A percentile compares a stretch with the other conserved stretches of the same genome.
Evolutionary conservation across 2,329 filamentous ascomycete species (phyloP).

Genomic region (Trichophyton benhamiae): DNA sequence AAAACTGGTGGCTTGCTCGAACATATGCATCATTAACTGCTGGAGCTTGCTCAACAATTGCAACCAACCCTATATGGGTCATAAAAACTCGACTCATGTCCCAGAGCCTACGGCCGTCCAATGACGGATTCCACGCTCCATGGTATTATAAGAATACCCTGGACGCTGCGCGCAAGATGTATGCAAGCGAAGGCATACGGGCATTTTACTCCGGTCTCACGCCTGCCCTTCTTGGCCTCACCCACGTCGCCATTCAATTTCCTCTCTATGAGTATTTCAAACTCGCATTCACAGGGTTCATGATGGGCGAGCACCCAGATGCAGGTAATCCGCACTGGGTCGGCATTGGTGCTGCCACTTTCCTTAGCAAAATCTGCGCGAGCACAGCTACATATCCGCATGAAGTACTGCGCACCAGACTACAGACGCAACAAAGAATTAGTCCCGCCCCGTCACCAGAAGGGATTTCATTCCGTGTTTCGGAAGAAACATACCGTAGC

Average conservation of each 20-base stretch:
- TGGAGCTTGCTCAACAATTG: constrained; percentile 82
- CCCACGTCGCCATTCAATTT: constrained; percentile 94
- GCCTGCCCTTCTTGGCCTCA: constrained; percentile 78
- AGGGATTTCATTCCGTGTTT: constrained; percentile 38
- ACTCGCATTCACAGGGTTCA: constrained; percentile 74
- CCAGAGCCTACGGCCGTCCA: constrained; percentile 44
- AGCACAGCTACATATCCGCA: constrained; percentile 95
- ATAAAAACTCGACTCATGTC: constrained; percentile 99
- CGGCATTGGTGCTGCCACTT: constrained; percentile 76
- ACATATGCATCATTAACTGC: constrained; percentile 84
- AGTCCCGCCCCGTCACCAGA: constrained; percentile 35
- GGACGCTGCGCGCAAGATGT: constrained; percentile 94
- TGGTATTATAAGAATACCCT: constrained; percentile 87
- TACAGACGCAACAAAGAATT: constrained; percentile 83
- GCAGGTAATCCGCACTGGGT: constrained; percentile 58
- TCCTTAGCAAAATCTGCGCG: constrained; percentile 86
- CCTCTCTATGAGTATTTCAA: constrained; percentile 92
- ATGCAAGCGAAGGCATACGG: constrained; percentile 68
- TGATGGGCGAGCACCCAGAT: constrained; percentile 62
- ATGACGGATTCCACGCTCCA: constrained; percentile 38
- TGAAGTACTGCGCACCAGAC: constrained; percentile 81
- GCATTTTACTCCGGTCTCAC: constrained; percentile 95
- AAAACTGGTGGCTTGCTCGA: constrained; percentile 65
- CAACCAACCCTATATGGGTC: constrained; percentile 97
- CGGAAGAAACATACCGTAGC: constrained; percentile 34